Conservation (phyloP, 495 filamentous ascomycete species). For the Aspergillus wentii region DNA sequence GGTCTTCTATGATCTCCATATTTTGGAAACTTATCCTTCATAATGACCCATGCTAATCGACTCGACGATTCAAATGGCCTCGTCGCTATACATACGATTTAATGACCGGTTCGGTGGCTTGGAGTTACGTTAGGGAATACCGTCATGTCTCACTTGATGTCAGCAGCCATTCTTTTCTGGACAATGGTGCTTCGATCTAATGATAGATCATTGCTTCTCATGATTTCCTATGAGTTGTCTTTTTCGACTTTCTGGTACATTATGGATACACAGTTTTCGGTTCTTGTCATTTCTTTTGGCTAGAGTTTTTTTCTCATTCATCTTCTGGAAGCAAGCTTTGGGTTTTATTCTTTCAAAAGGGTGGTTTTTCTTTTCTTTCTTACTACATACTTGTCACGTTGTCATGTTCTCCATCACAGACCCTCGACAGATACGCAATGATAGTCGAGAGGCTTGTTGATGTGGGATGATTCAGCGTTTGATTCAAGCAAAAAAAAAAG, state of each 20-base stretch:
- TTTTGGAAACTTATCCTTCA: conserved; percentile 3
- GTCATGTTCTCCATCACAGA: too few species aligned
- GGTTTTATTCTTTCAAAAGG: too few species aligned
- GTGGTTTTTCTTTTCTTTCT: too few species aligned
- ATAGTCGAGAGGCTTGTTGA: too few species aligned
- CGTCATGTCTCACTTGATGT: conserved; percentile 6
- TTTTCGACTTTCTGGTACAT: too few species aligned
- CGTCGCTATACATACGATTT: conserved; percentile 20
- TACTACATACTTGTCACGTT: too few species aligned
- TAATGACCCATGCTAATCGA: conserved; percentile 8
- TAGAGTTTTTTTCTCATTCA: too few species aligned
- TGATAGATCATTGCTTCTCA: conserved; percentile 9
- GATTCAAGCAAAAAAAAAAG: too few species aligned
- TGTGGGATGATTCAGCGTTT: too few species aligned
- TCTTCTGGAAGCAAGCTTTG: too few species aligned
- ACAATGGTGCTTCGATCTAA: conserved; percentile 8
- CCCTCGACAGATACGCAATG: too few species aligned
- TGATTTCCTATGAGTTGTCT: too few species aligned
- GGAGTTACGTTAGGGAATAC: conserved; percentile 22
- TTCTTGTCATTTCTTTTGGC: conserved; percentile 1
- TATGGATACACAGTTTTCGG: conserved; percentile 4
- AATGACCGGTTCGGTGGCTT: conserved; percentile 23
- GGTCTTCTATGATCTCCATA: conserved; percentile 33
- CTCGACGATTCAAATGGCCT: conserved; percentile 17
- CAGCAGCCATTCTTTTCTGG: conserved; percentile 6